Evolutionary conservation across 1,284 basidiomycete species (phyloP).

Genomic region (Singerocomus inundabilis): DNA sequence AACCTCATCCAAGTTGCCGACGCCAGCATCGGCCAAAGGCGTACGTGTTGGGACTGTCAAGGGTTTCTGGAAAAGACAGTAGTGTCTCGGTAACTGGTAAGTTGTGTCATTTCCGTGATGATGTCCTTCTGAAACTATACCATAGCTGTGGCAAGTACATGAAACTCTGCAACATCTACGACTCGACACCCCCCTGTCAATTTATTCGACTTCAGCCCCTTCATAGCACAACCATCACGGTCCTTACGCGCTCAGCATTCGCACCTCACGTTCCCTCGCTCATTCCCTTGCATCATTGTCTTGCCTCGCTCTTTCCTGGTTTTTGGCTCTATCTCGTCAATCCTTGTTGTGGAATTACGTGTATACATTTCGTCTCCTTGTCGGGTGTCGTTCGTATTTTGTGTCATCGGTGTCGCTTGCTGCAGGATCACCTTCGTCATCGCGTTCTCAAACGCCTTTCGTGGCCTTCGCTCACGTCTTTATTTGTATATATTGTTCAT

Average conservation of each 20-base stretch:
- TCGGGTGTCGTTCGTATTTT: constrained; percentile 15
- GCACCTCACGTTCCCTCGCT: constrained; percentile 11
- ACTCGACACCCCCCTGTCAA: constrained; percentile 2
- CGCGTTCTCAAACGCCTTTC: constrained; percentile 2
- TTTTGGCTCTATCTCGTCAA: constrained; percentile 18
- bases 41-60: constrained; percentile 29
- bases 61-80: constrained; percentile 34
- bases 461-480: constrained; percentile 7
- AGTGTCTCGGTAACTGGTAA: constrained; percentile 8
- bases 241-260: constrained; percentile 20
- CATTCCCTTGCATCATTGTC: constrained; percentile 4
- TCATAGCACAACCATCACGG: constrained; percentile 8
- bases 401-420: constrained; percentile 6
- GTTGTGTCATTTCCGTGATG: background rate
- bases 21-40: constrained; percentile 24
- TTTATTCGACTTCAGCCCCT: background rate
- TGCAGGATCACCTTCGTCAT: constrained; percentile 1
- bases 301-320: constrained; percentile 8
- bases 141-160: constrained; percentile 4
- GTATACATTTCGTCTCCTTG: constrained; percentile 27
- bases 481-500: constrained; percentile 27
- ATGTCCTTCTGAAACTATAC: constrained; percentile 1
- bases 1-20: constrained; percentile 24
- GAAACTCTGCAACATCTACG: constrained; percentile 8
- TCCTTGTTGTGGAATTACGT: constrained; percentile 35